Evolutionary conservation across 192 early-diverging fungal genomes (phyloP).

Genomic region (Phlyctochytrium planicorne): DNA sequence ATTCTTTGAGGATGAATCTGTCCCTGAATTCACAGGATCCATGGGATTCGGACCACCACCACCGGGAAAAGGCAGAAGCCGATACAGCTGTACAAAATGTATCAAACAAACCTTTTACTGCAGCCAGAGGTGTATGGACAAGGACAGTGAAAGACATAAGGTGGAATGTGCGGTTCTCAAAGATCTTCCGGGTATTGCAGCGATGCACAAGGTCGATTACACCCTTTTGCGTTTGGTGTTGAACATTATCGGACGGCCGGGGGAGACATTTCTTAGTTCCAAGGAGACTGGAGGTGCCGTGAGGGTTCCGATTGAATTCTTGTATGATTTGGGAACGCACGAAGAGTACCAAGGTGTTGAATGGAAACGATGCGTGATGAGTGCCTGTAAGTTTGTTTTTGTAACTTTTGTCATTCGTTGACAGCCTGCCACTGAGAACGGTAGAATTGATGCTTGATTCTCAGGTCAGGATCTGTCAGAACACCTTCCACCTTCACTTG

Average conservation of each 20-base stretch:
- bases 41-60: too few relatives aligned
- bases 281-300: background rate
- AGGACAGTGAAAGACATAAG: slow-evolving; percentile 30
- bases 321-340: background rate
- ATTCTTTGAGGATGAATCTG: too few relatives aligned
- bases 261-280: background rate
- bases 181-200: slow-evolving; percentile 37
- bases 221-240: slow-evolving; percentile 37
- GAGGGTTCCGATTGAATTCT: background rate
- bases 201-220: slow-evolving; percentile 28
- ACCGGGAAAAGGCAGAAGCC: too few relatives aligned
- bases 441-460: slow-evolving; percentile 5
- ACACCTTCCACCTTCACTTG: slow-evolving; percentile 8
- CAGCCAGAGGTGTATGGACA: slow-evolving; percentile 48
- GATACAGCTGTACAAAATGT: slow-evolving; percentile 26
- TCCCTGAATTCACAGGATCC: too few relatives aligned
- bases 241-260: slow-evolving; percentile 19
- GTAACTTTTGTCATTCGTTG: background rate
- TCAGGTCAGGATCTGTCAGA: slow-evolving; percentile 19
- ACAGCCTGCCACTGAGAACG: background rate
- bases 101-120: slow-evolving; percentile 47
- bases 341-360: background rate
- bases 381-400: background rate
- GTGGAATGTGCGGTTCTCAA: slow-evolving; percentile 26
- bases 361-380: background rate